These are phyloP conservation scores for Rhynchospora tenuis DNA, from an alignment of 176 grass and related monocot species.

Conservation along the genomic window DNA sequence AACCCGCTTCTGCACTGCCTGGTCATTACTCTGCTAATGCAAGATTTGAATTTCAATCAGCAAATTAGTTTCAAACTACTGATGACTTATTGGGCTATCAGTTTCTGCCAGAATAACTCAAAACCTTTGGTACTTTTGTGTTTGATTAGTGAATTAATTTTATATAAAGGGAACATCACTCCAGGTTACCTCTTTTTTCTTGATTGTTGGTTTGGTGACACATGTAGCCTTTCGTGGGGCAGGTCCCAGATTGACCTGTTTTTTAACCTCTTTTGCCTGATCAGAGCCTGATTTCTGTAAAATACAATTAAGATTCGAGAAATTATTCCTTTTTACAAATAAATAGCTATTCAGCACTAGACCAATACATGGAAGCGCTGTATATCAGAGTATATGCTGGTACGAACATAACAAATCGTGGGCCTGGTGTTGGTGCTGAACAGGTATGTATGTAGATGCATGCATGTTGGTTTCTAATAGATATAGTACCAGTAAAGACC, in stretches of 20 bases:
- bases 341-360: background rate
- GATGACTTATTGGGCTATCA: background rate
- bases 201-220: constrained; percentile 2
- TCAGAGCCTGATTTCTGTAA: constrained; percentile 9
- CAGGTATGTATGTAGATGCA: background rate
- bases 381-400: background rate
- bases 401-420: background rate
- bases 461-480: background rate
- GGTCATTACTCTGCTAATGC: background rate
- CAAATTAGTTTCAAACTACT: background rate
- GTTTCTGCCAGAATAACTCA: background rate
- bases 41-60: background rate
- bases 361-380: background rate
- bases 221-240: background rate
- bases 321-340: background rate
- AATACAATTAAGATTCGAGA: background rate
- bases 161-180: background rate
- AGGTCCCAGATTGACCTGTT: background rate
- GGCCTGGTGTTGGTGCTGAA: background rate
- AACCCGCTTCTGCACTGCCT: background rate
- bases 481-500: background rate
- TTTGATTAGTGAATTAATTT: constrained; percentile 6
- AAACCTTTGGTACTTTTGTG: background rate
- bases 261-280: background rate
- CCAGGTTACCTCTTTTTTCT: background rate